phyloP scores from a whole-genome alignment of 495 filamentous ascomycete genomes.

The Lophium mytilinum region DNA sequence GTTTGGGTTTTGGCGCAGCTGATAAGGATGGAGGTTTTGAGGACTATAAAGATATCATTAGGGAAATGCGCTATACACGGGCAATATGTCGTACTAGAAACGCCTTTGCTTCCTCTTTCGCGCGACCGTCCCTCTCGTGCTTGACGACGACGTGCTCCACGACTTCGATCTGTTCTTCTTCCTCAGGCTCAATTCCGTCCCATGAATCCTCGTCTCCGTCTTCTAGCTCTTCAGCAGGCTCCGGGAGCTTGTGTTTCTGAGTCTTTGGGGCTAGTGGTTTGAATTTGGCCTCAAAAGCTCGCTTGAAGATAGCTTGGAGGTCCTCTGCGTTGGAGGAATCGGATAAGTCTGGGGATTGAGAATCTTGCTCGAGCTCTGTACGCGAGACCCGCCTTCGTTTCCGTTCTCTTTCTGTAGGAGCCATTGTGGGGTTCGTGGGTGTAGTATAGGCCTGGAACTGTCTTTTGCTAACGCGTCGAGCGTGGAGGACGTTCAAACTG shows the following conservation, averaged over 20 bases:
- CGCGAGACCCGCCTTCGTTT: conserved; percentile 14
- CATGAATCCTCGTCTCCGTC: conserved; percentile 45
- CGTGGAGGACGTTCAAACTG: too few species aligned
- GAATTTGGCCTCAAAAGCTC: conserved; percentile 83
- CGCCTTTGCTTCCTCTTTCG: conserved; percentile 61
- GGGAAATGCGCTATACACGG: neutral
- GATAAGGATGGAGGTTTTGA: conserved; percentile 41
- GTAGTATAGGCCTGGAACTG: neutral
- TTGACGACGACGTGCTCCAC: conserved; percentile 50
- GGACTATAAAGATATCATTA: conserved; percentile 39
- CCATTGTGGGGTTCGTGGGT: conserved; percentile 1
- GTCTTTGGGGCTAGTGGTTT: conserved; percentile 47
- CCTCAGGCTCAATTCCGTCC: conserved; percentile 53
- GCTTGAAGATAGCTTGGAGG: conserved; percentile 56
- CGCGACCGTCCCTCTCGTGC: conserved; percentile 15
- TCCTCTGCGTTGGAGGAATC: conserved; percentile 14
- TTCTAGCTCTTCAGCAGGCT: conserved; percentile 25
- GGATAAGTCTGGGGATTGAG: neutral
- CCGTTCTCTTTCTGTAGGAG: conserved; percentile 1
- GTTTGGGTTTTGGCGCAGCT: conserved; percentile 8
- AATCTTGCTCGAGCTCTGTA: neutral
- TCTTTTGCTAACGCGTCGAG: too few species aligned
- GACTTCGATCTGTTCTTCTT: conserved; percentile 48
- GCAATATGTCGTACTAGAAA: conserved; percentile 56
- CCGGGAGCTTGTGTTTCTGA: conserved; percentile 22